Evolutionary conservation across 2,329 filamentous ascomycete species (phyloP).

Genomic region (Xylaria sp.): DNA sequence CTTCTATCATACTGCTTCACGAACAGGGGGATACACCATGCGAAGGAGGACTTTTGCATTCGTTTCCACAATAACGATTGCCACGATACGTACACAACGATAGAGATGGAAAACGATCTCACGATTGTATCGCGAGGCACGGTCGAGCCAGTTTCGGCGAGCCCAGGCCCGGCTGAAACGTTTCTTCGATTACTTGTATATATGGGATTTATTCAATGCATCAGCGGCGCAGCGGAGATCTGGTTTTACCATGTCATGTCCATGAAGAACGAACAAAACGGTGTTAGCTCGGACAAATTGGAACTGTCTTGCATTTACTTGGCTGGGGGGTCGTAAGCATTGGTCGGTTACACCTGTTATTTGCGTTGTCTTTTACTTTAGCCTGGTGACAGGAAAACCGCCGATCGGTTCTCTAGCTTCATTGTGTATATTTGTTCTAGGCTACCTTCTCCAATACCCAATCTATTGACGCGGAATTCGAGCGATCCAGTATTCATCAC

Average conservation of each 20-base stretch:
- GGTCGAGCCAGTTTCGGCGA: neutral
- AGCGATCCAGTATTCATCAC: neutral
- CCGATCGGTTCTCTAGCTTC: constrained; percentile 24
- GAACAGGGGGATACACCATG: constrained; percentile 2
- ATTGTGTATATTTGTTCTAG: constrained; percentile 26
- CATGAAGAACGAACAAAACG: constrained; percentile 26
- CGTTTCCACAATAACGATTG: neutral
- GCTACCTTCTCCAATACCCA: constrained; percentile 28
- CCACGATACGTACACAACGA: neutral
- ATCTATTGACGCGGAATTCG: constrained; percentile 7
- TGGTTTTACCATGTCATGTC: constrained; percentile 14
- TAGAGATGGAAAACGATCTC: constrained; percentile 3
- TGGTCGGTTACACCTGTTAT: constrained; percentile 22
- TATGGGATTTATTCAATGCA: constrained; percentile 33
- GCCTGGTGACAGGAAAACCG: constrained; percentile 26
- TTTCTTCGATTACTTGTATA: constrained; percentile 30
- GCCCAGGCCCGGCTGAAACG: neutral
- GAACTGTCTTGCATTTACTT: constrained; percentile 33
- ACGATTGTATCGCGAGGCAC: constrained; percentile 2
- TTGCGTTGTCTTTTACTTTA: constrained; percentile 30
- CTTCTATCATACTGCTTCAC: neutral
- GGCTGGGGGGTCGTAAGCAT: constrained; percentile 31
- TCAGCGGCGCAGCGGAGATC: constrained; percentile 29
- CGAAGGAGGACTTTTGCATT: neutral
- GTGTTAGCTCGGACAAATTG: constrained; percentile 31